Percentiles rank a stretch among this genome's conserved stretches.
phyloP scores from a whole-genome alignment of 306 rosid species.

The Casuarina cunninghamiana region DNA sequence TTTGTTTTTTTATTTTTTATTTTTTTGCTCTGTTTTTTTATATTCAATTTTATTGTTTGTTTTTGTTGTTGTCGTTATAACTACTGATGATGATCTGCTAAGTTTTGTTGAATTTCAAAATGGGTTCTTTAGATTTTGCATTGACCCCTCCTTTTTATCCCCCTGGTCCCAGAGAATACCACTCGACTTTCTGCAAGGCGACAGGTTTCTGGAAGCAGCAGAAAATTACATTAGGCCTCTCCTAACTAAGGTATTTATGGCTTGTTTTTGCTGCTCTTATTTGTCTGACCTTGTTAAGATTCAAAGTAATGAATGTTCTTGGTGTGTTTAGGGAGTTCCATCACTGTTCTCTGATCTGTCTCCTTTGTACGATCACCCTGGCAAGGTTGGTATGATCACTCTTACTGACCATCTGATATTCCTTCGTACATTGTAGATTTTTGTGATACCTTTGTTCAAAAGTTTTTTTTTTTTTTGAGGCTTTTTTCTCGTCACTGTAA shows the following conservation, averaged over 20 bases:
- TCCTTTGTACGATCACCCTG: constrained; percentile 84
- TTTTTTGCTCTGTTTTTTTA: not conserved
- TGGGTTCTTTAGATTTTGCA: not conserved
- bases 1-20: not conserved
- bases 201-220: constrained; percentile 82
- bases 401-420: constrained; percentile 15
- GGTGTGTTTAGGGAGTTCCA: constrained; percentile 85
- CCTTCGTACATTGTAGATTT: not conserved
- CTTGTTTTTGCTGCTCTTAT: constrained; percentile 15
- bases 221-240: constrained; percentile 88
- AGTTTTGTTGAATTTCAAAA: not conserved
- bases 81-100: not conserved
- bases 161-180: constrained; percentile 76
- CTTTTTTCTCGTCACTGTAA: constrained; percentile 21
- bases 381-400: constrained; percentile 64
- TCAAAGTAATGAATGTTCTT: constrained; percentile 17
- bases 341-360: constrained; percentile 95
- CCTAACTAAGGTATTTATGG: constrained; percentile 68
- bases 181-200: constrained; percentile 90
- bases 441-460: constrained; percentile 1
- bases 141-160: constrained; percentile 27
- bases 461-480: constrained; percentile 12
- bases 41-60: not conserved
- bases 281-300: constrained; percentile 13
- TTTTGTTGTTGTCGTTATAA: not conserved